Percentiles rank a stretch among this genome's conserved stretches.
Conservation (phyloP, 129 eudicot species). For the Flaveria ramosissima region DNA sequence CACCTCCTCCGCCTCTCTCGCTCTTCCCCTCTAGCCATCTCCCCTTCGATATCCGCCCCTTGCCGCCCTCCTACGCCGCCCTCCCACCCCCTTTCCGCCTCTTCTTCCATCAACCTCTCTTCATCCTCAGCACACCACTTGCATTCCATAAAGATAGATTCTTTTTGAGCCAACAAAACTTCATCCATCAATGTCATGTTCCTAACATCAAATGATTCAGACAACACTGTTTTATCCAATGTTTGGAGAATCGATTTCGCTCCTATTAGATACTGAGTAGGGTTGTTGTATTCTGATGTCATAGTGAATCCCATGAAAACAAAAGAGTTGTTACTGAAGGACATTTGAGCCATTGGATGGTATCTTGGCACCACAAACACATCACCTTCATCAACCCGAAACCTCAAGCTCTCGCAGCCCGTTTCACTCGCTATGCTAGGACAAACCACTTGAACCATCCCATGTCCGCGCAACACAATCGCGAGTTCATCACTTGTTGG, state of each 20-base stretch:
- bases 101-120: background rate
- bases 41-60: slow-evolving; percentile 10
- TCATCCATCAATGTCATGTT: slow-evolving; percentile 40
- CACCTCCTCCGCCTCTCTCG: slow-evolving; percentile 3
- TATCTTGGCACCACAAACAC: slow-evolving; percentile 72
- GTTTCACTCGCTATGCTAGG: slow-evolving; percentile 33
- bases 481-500: slow-evolving; percentile 58
- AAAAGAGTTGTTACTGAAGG: slow-evolving; percentile 60
- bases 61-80: slow-evolving; percentile 26
- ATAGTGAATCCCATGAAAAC: slow-evolving; percentile 75
- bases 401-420: slow-evolving; percentile 46
- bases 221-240: slow-evolving; percentile 49
- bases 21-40: slow-evolving; percentile 6
- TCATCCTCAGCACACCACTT: slow-evolving; percentile 69
- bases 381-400: slow-evolving; percentile 70
- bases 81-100: background rate
- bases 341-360: slow-evolving; percentile 69
- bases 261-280: slow-evolving; percentile 68
- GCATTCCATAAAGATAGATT: slow-evolving; percentile 54
- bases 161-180: slow-evolving; percentile 41
- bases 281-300: slow-evolving; percentile 32
- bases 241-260: slow-evolving; percentile 48
- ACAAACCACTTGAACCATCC: slow-evolving; percentile 69
- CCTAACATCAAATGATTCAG: slow-evolving; percentile 44
- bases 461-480: slow-evolving; percentile 55